A percentile compares a stretch with the other conserved stretches of the same genome.
These are phyloP conservation scores for Melampsora occidentalis DNA, from an alignment of 1,284 basidiomycete species.

Conservation along the genomic window DNA sequence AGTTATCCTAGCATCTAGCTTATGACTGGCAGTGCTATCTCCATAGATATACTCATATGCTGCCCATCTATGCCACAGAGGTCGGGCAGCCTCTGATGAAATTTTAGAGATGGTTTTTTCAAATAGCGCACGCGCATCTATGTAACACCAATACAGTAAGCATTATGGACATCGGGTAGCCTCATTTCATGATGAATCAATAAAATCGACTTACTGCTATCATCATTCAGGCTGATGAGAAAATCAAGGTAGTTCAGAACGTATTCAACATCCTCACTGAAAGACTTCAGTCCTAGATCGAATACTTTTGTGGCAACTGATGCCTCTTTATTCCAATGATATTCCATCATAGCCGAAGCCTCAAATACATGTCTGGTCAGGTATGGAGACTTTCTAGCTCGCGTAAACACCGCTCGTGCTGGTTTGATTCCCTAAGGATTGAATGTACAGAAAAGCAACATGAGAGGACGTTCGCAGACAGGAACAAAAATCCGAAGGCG, in stretches of 20 bases:
- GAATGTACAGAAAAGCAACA: neutral
- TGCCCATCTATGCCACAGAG: slow-evolving; percentile 93
- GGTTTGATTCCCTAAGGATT: slow-evolving; percentile 64
- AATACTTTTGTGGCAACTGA: slow-evolving; percentile 86
- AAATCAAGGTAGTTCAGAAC: slow-evolving; percentile 87
- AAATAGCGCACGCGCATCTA: slow-evolving; percentile 92
- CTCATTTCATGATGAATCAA: neutral
- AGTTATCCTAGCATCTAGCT: slow-evolving; percentile 80
- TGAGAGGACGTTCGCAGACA: neutral
- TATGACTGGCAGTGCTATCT: slow-evolving; percentile 80
- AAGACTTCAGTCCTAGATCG: slow-evolving; percentile 84
- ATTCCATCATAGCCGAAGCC: slow-evolving; percentile 90
- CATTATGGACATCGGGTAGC: neutral
- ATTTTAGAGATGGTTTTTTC: slow-evolving; percentile 78
- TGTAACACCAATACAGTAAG: slow-evolving; percentile 11
- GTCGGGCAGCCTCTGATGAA: slow-evolving; percentile 71
- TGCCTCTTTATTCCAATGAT: slow-evolving; percentile 84
- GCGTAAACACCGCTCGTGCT: slow-evolving; percentile 74
- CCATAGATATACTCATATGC: slow-evolving; percentile 93
- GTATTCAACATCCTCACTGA: slow-evolving; percentile 77
- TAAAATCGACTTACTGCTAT: slow-evolving; percentile 68
- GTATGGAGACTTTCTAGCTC: slow-evolving; percentile 79
- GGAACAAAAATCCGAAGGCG: slow-evolving; percentile 46
- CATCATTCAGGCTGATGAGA: slow-evolving; percentile 90
- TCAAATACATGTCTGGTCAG: slow-evolving; percentile 92